Base-by-base conservation (phyloP, 495 filamentous ascomycete genomes). In the Choiromyces venosus region DNA sequence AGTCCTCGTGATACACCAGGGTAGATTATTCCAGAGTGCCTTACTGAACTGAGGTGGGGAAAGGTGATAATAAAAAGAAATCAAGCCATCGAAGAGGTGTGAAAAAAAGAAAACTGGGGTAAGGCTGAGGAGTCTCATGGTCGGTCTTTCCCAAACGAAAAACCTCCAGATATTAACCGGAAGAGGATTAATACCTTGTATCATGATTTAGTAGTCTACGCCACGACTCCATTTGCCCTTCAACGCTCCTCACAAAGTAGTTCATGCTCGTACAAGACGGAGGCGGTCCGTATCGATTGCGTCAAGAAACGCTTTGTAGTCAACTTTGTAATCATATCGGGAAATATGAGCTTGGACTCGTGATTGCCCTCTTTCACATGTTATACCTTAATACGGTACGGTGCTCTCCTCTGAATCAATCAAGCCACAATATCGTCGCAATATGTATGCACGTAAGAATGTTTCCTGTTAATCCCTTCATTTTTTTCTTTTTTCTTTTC, bases 371-470 rank as follows among this genome's bases (percentile, higher is more conserved):
- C n/a, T 14, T 56, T 9, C 10, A 9, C 46, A 29, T 3, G 46
- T 25, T 56, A 25, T 25, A 4, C 46, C 46, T 56, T 56, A 12
- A 29, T 9, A 56, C 2, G 8, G n/a, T 56, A 3, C 68, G 37
- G 68, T 29, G 36, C 74, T 75, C 37, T 38, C 52, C 52, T 44
- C 46, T 71, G 39, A 68, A 72, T 64, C 25, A 61, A 70, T 46
- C 39, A 66, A 69, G 70, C 74, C 74, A 74, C 74, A 66, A 71
- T 70, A 39, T 70, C 44, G 37, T 36, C 70, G 71, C 37, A 67
- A 42, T 75, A 39, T 68, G 44, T 40, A 52, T 69, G 42, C 65
- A 46, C 35, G 40, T 37, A 70, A 64, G 7, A 21, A n/a, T 37
- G 42, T 37, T 38, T 56, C 46, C 37, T 40, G 38, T 36, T 76